Evolutionary conservation across 2,329 filamentous ascomycete genomes (phyloP), one percentile per base, ranked within the genome.

Genomic region (Alternaria triticina): DNA sequence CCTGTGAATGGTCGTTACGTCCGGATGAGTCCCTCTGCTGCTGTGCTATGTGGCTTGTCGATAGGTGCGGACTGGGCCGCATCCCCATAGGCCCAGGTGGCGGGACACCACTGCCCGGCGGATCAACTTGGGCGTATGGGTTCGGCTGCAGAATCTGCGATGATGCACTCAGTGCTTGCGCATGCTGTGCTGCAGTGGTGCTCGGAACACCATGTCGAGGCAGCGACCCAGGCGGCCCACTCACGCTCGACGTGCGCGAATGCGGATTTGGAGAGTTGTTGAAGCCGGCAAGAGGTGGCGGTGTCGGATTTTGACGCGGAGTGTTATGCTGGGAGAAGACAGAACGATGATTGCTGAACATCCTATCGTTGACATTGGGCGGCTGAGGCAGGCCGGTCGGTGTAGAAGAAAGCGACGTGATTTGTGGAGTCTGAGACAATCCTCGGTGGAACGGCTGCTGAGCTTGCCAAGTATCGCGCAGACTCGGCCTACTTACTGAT

Each of bases 91-190:
- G 71, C 12, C 71, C 77, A 23, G 73, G 61, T n/a, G 73, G 60
- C 54, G 76, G 74, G 20, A 68, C 68, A 36, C 65, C 63, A 44
- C 60, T 68, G 8, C 75, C 73, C 30, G 75, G 69, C n/a, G 76
- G 77, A 57, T 80, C 77, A 2, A 80, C 75, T 56, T 77, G 76
- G 15, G 74, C 73, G 59, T 79, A 80, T 10, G 78, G 78, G 59
- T 80, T 80, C 17, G 78, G 76, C 47, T 79, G 76, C 22, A 80
- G 60, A 9, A 79, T 76, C 57, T 77, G 75, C 20, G 69, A 68
- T 17, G 69, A 67, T 25, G 70, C 64, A 15, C 66, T 65, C 22
- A 71, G 52, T 40, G 69, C 36, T 54, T 72, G 70, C 4, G 66
- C 52, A 52, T 71, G 71, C 40, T 70, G 71, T 44, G 68, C 57